Evolutionary conservation across 2,329 filamentous ascomycete species (phyloP).

Genomic region (Myriosclerotinia scirpicola): DNA sequence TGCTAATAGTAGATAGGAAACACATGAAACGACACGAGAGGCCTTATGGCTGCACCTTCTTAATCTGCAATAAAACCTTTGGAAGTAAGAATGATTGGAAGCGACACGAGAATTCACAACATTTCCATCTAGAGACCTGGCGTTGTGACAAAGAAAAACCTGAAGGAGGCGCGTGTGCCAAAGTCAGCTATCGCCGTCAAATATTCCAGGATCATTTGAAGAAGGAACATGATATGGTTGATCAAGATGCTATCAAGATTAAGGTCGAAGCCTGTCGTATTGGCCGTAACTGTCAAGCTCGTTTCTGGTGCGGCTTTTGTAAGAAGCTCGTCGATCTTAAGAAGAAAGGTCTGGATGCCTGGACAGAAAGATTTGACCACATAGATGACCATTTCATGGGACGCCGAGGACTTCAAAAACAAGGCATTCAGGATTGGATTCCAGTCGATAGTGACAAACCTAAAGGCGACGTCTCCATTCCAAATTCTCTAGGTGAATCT

Average conservation of each 20-base stretch:
- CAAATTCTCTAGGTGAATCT: conserved; percentile 12
- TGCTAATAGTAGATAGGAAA: conserved; percentile 56
- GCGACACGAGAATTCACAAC: conserved; percentile 80
- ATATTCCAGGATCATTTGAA: conserved; percentile 62
- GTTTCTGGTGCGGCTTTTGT: conserved; percentile 92
- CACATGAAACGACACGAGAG: conserved; percentile 78
- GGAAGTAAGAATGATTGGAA: conserved; percentile 97
- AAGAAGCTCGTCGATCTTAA: conserved; percentile 49
- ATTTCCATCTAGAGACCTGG: conserved; percentile 71
- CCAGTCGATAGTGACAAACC: conserved; percentile 34
- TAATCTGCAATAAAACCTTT: conserved; percentile 68
- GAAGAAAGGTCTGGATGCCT: conserved; percentile 53
- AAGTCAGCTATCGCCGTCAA: conserved; percentile 58
- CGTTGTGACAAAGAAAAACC: conserved; percentile 56
- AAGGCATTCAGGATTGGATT: conserved; percentile 57
- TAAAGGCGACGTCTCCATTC: conserved; percentile 26
- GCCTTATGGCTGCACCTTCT: conserved; percentile 80
- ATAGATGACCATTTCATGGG: conserved; percentile 72
- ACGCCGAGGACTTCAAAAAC: conserved; percentile 44
- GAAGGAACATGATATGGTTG: conserved; percentile 39
- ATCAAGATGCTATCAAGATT: conserved; percentile 39
- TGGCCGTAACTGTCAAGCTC: conserved; percentile 60
- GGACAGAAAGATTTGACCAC: conserved; percentile 66
- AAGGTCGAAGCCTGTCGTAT: conserved; percentile 57
- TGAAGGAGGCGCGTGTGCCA: conserved; percentile 50